Evolutionary conservation across 306 rosid genomes (phyloP).

Genomic region (Glycyrrhiza uralensis): DNA sequence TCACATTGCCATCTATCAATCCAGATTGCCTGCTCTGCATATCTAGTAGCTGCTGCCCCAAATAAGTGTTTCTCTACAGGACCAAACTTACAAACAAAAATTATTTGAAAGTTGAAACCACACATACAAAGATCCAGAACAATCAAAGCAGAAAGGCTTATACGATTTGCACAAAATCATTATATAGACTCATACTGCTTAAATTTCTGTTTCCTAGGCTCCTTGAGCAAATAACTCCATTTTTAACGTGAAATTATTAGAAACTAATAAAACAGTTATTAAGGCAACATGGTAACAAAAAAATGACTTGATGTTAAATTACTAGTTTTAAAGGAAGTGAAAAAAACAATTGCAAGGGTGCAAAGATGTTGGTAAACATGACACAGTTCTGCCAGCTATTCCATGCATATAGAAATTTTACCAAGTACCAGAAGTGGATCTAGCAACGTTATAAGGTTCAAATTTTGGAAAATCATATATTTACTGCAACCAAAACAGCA

Average conservation of each 20-base stretch:
- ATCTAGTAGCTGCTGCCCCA: conserved; percentile 57
- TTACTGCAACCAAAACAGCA: background rate
- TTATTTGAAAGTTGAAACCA: conserved; percentile 6
- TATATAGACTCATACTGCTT: background rate
- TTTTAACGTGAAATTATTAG: background rate
- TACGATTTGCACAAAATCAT: background rate
- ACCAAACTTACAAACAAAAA: conserved; percentile 24
- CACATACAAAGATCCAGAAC: background rate
- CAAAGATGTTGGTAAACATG: background rate
- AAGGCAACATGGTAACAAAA: background rate
- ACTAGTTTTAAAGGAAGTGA: background rate
- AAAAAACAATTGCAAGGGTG: background rate
- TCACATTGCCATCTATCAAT: conserved; percentile 19
- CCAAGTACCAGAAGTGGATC: background rate
- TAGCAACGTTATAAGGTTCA: background rate
- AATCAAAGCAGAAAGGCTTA: conserved; percentile 11
- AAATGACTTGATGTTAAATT: background rate
- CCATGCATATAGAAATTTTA: background rate
- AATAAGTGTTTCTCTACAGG: conserved; percentile 53
- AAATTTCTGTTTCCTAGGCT: background rate
- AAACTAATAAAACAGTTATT: background rate
- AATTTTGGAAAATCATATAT: background rate
- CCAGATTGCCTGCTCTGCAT: conserved; percentile 40
- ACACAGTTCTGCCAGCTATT: background rate
- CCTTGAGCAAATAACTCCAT: conserved; percentile 5